phyloP scores from a whole-genome alignment of 129 eudicot species.

The Calendula officinalis region DNA sequence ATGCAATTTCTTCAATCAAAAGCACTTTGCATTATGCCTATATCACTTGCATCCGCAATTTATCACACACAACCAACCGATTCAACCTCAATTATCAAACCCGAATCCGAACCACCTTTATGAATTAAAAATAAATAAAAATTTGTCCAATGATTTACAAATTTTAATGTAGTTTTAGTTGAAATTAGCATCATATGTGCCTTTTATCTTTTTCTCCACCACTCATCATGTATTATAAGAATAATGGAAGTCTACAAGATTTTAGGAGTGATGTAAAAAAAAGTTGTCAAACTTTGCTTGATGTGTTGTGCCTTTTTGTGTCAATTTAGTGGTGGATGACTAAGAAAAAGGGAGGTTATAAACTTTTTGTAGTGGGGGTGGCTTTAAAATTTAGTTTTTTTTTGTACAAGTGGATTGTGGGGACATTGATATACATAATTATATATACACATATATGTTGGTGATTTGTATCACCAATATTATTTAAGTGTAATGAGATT shows the following conservation, averaged over 20 bases:
- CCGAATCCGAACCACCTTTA: slow-evolving; percentile 66
- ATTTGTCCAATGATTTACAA: slow-evolving; percentile 17
- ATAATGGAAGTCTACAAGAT: slow-evolving; percentile 41
- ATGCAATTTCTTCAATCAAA: slow-evolving; percentile 98
- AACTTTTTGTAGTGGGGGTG: slow-evolving; percentile 37
- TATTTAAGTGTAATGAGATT: too few species aligned
- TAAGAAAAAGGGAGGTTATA: slow-evolving; percentile 38
- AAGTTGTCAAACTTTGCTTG: slow-evolving; percentile 63
- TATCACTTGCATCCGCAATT: slow-evolving; percentile 91
- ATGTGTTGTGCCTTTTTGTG: slow-evolving; percentile 55
- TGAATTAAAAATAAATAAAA: slow-evolving; percentile 11
- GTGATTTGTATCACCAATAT: too few species aligned
- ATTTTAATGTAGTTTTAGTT: slow-evolving; percentile 25
- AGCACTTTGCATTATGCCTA: slow-evolving; percentile 96
- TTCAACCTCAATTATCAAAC: slow-evolving; percentile 59
- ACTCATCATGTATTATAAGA: slow-evolving; percentile 48
- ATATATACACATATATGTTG: slow-evolving; percentile 20
- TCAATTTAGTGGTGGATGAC: slow-evolving; percentile 66
- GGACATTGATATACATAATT: slow-evolving; percentile 40
- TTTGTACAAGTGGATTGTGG: slow-evolving; percentile 47
- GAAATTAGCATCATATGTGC: slow-evolving; percentile 39
- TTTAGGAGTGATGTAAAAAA: slow-evolving; percentile 32
- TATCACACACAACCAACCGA: slow-evolving; percentile 89
- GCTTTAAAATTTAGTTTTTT: slow-evolving; percentile 15
- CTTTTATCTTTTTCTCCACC: slow-evolving; percentile 35